Conservation (phyloP, 306 rosid genomes). For the Pyrus betulifolia region DNA sequence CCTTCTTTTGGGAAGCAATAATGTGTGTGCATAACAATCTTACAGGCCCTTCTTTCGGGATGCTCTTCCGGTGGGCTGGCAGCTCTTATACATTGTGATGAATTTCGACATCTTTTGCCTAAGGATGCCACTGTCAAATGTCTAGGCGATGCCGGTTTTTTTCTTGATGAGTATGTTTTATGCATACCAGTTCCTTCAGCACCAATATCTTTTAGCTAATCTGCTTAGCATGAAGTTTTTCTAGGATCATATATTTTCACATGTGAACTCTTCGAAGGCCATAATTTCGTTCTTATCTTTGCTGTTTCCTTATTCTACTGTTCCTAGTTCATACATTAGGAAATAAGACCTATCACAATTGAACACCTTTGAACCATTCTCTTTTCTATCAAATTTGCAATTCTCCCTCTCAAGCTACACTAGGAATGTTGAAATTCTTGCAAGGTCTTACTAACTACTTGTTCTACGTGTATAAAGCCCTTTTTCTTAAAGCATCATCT, state of each 20-base stretch:
- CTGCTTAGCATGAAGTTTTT: background rate
- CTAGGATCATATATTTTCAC: background rate
- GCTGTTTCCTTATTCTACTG: background rate
- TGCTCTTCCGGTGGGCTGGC: conserved; percentile 99
- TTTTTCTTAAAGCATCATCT: background rate
- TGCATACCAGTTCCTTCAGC: conserved; percentile 8
- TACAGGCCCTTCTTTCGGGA: conserved; percentile 92
- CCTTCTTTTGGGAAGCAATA: conserved; percentile 74
- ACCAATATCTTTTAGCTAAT: conserved; percentile 5
- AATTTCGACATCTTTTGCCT: conserved; percentile 49
- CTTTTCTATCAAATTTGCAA: background rate
- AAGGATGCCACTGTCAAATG: conserved; percentile 64
- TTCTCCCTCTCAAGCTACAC: background rate
- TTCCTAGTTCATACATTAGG: background rate
- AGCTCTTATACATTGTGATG: conserved; percentile 84
- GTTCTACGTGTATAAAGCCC: background rate
- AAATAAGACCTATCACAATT: background rate
- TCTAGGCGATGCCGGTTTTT: conserved; percentile 94
- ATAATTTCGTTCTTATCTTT: background rate
- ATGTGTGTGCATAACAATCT: background rate
- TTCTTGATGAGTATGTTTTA: conserved; percentile 88
- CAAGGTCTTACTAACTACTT: background rate
- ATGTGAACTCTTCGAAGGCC: background rate
- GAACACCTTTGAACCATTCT: background rate
- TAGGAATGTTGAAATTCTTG: background rate